Evolutionary conservation across 2,329 filamentous ascomycete species (phyloP).

Genomic region (Pestalotiopsis sp.): DNA sequence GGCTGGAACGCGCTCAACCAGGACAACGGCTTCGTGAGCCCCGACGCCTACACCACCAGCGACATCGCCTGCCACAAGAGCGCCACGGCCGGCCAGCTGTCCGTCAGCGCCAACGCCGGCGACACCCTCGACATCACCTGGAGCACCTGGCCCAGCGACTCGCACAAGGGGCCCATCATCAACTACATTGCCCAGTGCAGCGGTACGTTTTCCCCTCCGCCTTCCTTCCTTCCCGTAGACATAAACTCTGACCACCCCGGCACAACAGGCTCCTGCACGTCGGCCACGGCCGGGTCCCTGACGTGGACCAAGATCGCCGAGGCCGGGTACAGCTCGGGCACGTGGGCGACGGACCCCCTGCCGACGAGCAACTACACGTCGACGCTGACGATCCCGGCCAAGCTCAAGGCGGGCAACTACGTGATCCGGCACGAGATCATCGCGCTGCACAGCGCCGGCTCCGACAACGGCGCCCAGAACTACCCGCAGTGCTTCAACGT

Average conservation of each 20-base stretch:
- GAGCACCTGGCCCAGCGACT: slow-evolving; percentile 32
- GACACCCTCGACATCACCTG: slow-evolving; percentile 31
- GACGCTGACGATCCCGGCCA: slow-evolving; percentile 41
- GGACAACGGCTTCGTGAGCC: slow-evolving; percentile 49
- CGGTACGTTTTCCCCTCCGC: slow-evolving; percentile 14
- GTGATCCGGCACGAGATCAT: slow-evolving; percentile 52
- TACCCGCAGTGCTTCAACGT: slow-evolving; percentile 37
- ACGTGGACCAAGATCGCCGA: slow-evolving; percentile 30
- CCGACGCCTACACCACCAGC: slow-evolving; percentile 30
- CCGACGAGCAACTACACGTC: slow-evolving; percentile 48
- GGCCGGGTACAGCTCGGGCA: slow-evolving; percentile 26
- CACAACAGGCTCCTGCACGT: slow-evolving; percentile 27
- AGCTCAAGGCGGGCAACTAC: slow-evolving; percentile 45
- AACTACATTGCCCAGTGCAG: slow-evolving; percentile 35
- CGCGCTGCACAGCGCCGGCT: slow-evolving; percentile 43
- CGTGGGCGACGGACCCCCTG: slow-evolving; percentile 38
- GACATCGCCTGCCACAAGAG: slow-evolving; percentile 48
- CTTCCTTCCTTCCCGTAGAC: neutral
- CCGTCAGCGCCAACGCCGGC: slow-evolving; percentile 25
- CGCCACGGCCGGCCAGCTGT: slow-evolving; percentile 33
- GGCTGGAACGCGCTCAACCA: slow-evolving; percentile 43
- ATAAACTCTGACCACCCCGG: neutral
- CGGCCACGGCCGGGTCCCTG: slow-evolving; percentile 25
- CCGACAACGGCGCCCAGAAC: slow-evolving; percentile 44
- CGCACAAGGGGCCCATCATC: slow-evolving; percentile 35